These are phyloP conservation scores for Beauveria sp. DNA, from an alignment of 2,329 filamentous ascomycete genomes.

Conservation along the genomic window DNA sequence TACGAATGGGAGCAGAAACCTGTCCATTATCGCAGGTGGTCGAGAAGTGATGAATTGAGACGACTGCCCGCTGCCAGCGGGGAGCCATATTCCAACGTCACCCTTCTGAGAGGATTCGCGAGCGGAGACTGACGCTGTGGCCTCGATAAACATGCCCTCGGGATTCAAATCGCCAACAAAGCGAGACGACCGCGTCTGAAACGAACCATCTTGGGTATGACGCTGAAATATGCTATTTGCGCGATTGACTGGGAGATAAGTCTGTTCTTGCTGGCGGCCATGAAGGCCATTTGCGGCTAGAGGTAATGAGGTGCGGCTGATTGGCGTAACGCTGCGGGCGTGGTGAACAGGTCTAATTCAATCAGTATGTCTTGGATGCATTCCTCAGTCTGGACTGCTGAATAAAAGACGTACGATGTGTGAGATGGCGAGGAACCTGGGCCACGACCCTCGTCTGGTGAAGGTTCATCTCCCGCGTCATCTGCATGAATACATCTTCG, in stretches of 20 bases:
- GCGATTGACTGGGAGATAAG: not conserved
- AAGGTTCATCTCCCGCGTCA: slow-evolving; percentile 23
- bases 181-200: slow-evolving; percentile 29
- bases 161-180: slow-evolving; percentile 54
- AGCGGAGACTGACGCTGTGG: slow-evolving; percentile 30
- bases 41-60: slow-evolving; percentile 31
- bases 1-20: slow-evolving; percentile 34
- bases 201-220: slow-evolving; percentile 13
- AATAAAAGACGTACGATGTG: slow-evolving; percentile 19
- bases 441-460: slow-evolving; percentile 19
- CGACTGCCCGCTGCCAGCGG: slow-evolving; percentile 22
- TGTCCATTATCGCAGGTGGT: slow-evolving; percentile 32
- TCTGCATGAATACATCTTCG: slow-evolving; percentile 38
- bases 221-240: slow-evolving; percentile 2
- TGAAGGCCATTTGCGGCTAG: not conserved
- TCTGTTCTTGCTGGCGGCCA: not conserved
- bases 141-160: slow-evolving; percentile 52
- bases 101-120: slow-evolving; percentile 36
- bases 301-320: not conserved
- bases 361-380: not conserved
- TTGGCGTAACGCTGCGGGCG: slow-evolving; percentile 7
- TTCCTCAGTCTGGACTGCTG: not conserved
- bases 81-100: slow-evolving; percentile 50
- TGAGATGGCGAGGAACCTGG: slow-evolving; percentile 23
- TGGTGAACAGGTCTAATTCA: not conserved